phyloP scores from a whole-genome alignment of 2,329 filamentous ascomycete species.

The Tricladium varicosporioides region DNA sequence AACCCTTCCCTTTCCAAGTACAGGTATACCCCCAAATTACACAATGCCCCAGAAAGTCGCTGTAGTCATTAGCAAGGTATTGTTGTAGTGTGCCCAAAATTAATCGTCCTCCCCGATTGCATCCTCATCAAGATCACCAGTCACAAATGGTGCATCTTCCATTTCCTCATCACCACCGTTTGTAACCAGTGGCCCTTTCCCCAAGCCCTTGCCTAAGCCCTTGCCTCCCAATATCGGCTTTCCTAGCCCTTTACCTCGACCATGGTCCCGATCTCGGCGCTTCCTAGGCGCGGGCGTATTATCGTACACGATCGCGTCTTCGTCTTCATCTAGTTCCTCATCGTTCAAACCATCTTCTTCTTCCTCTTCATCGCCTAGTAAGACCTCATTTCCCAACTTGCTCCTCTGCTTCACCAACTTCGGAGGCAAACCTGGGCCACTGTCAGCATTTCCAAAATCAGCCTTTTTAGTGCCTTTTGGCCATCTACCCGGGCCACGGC shows the following conservation, averaged over 20 bases:
- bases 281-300: constrained; percentile 24
- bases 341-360: constrained; percentile 19
- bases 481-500: constrained; percentile 63
- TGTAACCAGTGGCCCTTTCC: constrained; percentile 16
- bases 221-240: constrained; percentile 26
- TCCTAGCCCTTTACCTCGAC: constrained; percentile 27
- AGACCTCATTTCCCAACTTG: constrained; percentile 32
- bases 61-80: neutral
- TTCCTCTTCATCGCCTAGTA: constrained; percentile 31
- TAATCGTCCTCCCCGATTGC: constrained; percentile 29
- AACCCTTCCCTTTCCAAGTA: too few species aligned
- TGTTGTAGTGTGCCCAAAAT: neutral
- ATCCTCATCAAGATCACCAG: constrained; percentile 24
- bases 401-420: constrained; percentile 35
- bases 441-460: constrained; percentile 65
- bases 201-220: constrained; percentile 18
- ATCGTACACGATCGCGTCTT: constrained; percentile 30
- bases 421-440: constrained; percentile 62
- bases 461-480: constrained; percentile 68
- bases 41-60: neutral
- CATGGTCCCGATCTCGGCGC: constrained; percentile 18
- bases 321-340: constrained; percentile 20
- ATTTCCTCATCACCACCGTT: constrained; percentile 34
- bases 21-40: too few species aligned
- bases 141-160: constrained; percentile 26